A percentile compares a stretch with the other conserved stretches of the same genome.
These are phyloP conservation scores for Apophysomyces trapeziformis DNA, from an alignment of 371 early-diverging fungal genomes.

Conservation along the genomic window DNA sequence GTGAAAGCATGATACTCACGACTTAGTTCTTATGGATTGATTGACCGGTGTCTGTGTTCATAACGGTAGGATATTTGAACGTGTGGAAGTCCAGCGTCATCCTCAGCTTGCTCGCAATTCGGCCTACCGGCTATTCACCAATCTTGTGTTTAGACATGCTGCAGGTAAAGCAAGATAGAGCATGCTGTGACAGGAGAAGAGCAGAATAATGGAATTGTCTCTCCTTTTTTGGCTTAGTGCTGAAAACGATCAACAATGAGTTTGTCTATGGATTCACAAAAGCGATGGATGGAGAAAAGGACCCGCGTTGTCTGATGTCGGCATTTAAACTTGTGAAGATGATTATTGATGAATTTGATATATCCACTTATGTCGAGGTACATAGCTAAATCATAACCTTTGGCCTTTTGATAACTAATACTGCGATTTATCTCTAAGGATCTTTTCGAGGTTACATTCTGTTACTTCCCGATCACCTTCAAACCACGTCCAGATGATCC, in stretches of 20 bases:
- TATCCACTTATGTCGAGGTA: constrained; percentile 77
- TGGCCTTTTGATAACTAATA: background rate
- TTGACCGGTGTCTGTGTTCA: too few relatives aligned
- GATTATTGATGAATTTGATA: constrained; percentile 76
- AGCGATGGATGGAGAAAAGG: constrained; percentile 97
- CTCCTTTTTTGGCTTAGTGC: constrained; percentile 20
- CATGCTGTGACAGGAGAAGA: background rate
- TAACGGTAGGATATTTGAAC: constrained; percentile 50
- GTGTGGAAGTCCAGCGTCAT: constrained; percentile 65
- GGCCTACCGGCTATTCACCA: constrained; percentile 51
- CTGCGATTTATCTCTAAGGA: constrained; percentile 48
- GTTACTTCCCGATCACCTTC: constrained; percentile 99
- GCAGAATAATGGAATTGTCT: background rate
- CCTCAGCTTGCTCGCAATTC: constrained; percentile 59
- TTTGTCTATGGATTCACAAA: constrained; percentile 88
- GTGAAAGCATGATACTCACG: background rate
- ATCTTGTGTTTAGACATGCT: constrained; percentile 40
- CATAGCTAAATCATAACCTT: background rate
- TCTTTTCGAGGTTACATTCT: constrained; percentile 93
- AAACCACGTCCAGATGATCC: constrained; percentile 94
- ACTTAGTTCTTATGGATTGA: too few relatives aligned
- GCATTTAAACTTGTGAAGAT: constrained; percentile 77
- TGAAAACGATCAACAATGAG: constrained; percentile 55
- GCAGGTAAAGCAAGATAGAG: constrained; percentile 12
- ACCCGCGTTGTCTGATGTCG: constrained; percentile 91